Evolutionary conservation across 495 filamentous ascomycete genomes (phyloP).

Genomic region (Oidiodendron maius): DNA sequence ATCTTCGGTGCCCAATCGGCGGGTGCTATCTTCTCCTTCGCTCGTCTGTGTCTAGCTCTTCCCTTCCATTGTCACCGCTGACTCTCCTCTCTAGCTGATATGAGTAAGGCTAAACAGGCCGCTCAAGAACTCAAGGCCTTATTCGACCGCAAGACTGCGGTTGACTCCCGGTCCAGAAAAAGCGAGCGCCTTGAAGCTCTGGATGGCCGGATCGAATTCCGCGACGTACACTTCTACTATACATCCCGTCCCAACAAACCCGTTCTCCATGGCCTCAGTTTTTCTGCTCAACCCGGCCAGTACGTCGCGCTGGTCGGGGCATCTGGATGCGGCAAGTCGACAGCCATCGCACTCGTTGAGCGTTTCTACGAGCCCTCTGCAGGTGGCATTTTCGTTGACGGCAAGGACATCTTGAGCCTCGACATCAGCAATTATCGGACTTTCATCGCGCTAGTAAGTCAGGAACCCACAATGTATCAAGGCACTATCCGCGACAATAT

Average conservation of each 20-base stretch:
- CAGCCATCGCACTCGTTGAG: conserved; percentile 73
- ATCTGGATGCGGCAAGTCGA: conserved; percentile 80
- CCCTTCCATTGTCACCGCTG: conserved; percentile 9
- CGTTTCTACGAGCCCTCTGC: conserved; percentile 77
- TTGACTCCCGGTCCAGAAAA: conserved; percentile 76
- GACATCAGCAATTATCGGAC: conserved; percentile 74
- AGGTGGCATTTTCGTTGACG: conserved; percentile 70
- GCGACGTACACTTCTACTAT: conserved; percentile 76
- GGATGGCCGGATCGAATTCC: conserved; percentile 67
- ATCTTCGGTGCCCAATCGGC: conserved; percentile 82
- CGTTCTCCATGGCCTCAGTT: conserved; percentile 68
- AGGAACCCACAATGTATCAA: conserved; percentile 84
- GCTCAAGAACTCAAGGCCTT: conserved; percentile 68
- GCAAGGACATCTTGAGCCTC: conserved; percentile 62
- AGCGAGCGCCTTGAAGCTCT: conserved; percentile 56
- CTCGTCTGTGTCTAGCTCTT: conserved; percentile 29
- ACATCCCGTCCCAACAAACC: conserved; percentile 74
- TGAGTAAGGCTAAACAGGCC: conserved; percentile 82
- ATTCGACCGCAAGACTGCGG: conserved; percentile 69
- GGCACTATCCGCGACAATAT: conserved; percentile 82
- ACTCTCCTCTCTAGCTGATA: conserved; percentile 47
- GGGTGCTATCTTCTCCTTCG: conserved; percentile 79
- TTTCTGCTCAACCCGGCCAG: conserved; percentile 67
- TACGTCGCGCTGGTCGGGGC: conserved; percentile 79
- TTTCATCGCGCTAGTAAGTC: conserved; percentile 75